Conservation (phyloP, 805 yeast species). For the Wickerhamiella bombiphila region DNA sequence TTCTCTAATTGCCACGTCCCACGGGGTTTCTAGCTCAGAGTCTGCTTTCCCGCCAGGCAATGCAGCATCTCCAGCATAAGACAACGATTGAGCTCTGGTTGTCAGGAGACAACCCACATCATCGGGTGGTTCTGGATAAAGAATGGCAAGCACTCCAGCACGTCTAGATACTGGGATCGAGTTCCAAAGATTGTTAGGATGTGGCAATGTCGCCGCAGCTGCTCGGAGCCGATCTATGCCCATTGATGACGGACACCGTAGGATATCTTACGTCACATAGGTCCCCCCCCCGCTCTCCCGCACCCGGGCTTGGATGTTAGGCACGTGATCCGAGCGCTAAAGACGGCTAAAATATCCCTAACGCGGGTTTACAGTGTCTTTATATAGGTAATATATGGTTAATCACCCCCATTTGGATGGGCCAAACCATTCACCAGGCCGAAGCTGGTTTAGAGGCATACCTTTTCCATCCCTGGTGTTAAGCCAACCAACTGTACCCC, state of each 20-base stretch:
- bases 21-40: conserved; percentile 42
- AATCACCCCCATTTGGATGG: conserved; percentile 32
- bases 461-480: conserved; percentile 25
- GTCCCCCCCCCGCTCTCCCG: too few species aligned
- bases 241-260: background rate
- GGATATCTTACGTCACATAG: too few species aligned
- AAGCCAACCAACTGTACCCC: conserved; percentile 44
- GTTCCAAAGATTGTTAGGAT: conserved; percentile 6
- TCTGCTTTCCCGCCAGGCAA: conserved; percentile 93
- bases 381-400: too few species aligned
- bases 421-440: conserved; percentile 34
- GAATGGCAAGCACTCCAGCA: conserved; percentile 8
- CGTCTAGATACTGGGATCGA: conserved; percentile 2
- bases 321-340: too few species aligned
- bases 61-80: conserved; percentile 82
- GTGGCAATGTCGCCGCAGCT: conserved; percentile 1
- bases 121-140: conserved; percentile 2
- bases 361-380: too few species aligned
- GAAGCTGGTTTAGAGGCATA: conserved; percentile 23
- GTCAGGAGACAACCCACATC: conserved; percentile 36
- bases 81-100: conserved; percentile 53
- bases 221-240: background rate
- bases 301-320: too few species aligned
- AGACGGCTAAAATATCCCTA: too few species aligned
- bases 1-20: conserved; percentile 68